Evolutionary conservation across 257 asterid genomes (phyloP).

Genomic region (Solanum appendiculatum): DNA sequence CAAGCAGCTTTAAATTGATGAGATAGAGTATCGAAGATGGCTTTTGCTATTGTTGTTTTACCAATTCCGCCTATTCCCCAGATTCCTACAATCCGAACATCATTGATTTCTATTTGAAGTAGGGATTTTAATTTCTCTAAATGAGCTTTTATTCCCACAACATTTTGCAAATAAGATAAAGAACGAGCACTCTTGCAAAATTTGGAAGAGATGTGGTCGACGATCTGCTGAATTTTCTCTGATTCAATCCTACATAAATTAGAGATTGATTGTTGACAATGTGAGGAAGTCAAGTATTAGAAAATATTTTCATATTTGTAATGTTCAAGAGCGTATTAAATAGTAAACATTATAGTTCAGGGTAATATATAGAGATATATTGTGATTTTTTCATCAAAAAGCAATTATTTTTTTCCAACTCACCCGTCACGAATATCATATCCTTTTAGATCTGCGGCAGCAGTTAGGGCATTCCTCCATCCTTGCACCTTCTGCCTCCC

Average conservation of each 20-base stretch:
- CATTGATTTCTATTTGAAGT: background rate
- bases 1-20: background rate
- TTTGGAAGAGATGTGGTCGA: background rate
- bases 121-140: background rate
- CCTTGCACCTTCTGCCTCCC: no score
- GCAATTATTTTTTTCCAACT: no score
- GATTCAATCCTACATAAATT: background rate
- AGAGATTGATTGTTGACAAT: no score
- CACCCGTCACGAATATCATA: no score
- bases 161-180: background rate
- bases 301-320: no score
- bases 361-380: no score
- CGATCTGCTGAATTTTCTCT: background rate
- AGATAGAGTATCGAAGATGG: background rate
- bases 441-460: no score
- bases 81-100: background rate
- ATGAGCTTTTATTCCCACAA: background rate
- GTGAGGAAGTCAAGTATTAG: background rate
- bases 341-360: no score
- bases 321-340: no score
- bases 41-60: background rate
- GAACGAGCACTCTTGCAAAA: background rate
- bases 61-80: background rate
- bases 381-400: no score
- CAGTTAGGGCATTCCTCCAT: no score